Evolutionary conservation across 208 protist genomes (phyloP).

Genomic region (Crithidia brevicula): DNA sequence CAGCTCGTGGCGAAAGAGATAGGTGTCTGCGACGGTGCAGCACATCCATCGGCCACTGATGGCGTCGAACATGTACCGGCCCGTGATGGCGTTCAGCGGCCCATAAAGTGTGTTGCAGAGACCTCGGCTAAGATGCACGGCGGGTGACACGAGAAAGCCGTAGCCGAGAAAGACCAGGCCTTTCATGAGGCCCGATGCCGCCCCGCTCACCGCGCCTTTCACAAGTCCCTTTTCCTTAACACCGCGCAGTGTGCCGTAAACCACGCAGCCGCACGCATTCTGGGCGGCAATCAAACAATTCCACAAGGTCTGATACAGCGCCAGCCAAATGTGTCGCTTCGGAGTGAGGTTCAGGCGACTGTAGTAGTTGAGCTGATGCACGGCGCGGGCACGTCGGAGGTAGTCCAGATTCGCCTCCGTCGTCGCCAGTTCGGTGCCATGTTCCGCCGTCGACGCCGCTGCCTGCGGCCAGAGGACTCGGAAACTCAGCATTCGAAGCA

Average conservation of each 20-base stretch:
- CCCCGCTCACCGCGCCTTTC: constrained; percentile 26
- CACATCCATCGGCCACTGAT: constrained; percentile 74
- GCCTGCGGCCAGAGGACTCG: constrained; percentile 13
- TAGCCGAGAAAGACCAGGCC: constrained; percentile 59
- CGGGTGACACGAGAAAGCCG: constrained; percentile 69
- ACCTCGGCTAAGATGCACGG: constrained; percentile 65
- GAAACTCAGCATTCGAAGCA: constrained; percentile 12
- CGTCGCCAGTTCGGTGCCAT: constrained; percentile 37
- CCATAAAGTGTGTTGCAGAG: constrained; percentile 73
- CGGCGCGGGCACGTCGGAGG: constrained; percentile 49
- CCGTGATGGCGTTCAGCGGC: constrained; percentile 60
- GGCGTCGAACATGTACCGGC: constrained; percentile 75
- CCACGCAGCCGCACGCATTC: constrained; percentile 64
- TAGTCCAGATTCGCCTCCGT: constrained; percentile 66
- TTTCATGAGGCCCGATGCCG: constrained; percentile 19
- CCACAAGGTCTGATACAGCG: constrained; percentile 67
- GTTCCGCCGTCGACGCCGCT: background rate
- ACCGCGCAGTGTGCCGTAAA: constrained; percentile 50
- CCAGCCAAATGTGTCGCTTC: constrained; percentile 68
- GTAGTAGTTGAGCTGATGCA: constrained; percentile 85
- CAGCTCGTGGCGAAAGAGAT: constrained; percentile 50
- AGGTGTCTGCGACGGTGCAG: constrained; percentile 51
- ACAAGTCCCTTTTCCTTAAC: constrained; percentile 27
- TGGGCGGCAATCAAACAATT: constrained; percentile 57
- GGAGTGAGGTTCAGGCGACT: constrained; percentile 76